These are phyloP conservation scores for Botrytis fragariae DNA, from an alignment of 2,329 filamentous ascomycete genomes.

Conservation along the genomic window DNA sequence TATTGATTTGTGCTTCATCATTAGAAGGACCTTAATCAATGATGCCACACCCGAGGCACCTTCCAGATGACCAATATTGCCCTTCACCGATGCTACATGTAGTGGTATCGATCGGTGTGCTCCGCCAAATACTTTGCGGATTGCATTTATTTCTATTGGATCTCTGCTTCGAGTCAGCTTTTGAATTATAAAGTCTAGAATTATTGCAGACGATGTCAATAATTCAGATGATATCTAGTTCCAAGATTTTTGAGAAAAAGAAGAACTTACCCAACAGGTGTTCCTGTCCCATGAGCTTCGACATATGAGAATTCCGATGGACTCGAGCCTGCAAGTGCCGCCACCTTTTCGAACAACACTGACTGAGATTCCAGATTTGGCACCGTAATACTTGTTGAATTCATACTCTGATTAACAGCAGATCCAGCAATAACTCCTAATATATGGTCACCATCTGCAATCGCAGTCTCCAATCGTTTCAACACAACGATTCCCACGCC, in stretches of 20 bases:
- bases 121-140: slow-evolving; percentile 22
- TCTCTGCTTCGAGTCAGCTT: slow-evolving; percentile 21
- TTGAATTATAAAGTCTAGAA: neutral
- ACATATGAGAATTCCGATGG: slow-evolving; percentile 15
- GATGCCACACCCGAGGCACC: slow-evolving; percentile 20
- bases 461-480: slow-evolving; percentile 32
- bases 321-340: slow-evolving; percentile 43
- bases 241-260: neutral
- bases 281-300: slow-evolving; percentile 41
- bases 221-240: no score
- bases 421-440: slow-evolving; percentile 54
- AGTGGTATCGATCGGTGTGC: neutral
- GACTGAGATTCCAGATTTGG: slow-evolving; percentile 34
- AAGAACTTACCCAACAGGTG: slow-evolving; percentile 37
- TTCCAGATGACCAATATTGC: slow-evolving; percentile 30
- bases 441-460: slow-evolving; percentile 57
- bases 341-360: slow-evolving; percentile 14
- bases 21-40: slow-evolving; percentile 22
- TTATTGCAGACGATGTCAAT: no score
- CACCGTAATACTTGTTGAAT: slow-evolving; percentile 22
- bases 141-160: slow-evolving; percentile 27
- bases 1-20: slow-evolving; percentile 37
- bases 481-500: neutral
- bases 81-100: slow-evolving; percentile 22
- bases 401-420: slow-evolving; percentile 43